phyloP scores from a whole-genome alignment of 2,329 filamentous ascomycete genomes.

The Colletotrichum sp. region DNA sequence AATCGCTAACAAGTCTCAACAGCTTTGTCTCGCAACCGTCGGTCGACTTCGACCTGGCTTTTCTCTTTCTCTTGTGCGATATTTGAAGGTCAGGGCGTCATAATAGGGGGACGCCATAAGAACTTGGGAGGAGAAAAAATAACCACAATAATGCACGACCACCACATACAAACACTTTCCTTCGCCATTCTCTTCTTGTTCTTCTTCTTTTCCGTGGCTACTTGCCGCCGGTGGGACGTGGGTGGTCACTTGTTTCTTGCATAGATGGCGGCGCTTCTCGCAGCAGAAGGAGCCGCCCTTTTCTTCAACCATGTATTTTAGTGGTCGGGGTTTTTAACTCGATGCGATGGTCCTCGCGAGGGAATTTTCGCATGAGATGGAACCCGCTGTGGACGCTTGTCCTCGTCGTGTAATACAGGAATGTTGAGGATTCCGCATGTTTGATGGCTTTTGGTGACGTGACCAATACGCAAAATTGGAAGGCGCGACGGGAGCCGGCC shows the following conservation, averaged over 20 bases:
- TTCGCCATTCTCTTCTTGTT: background rate
- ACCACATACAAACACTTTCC: background rate
- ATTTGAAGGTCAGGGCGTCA: background rate
- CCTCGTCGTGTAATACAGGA: background rate
- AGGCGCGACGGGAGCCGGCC: background rate
- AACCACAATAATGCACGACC: background rate
- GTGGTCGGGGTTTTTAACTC: background rate
- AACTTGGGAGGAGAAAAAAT: background rate
- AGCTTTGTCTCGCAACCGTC: background rate
- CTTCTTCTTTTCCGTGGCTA: background rate
- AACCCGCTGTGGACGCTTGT: background rate
- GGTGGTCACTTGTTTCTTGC: background rate
- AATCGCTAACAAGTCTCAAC: background rate
- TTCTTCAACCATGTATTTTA: background rate
- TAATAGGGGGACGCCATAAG: background rate
- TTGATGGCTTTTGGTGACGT: background rate
- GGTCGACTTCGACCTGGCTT: background rate
- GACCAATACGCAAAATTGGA: rapidly evolving
- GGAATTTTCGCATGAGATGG: background rate
- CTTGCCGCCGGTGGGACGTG: background rate
- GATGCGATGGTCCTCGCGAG: background rate
- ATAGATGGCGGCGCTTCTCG: background rate
- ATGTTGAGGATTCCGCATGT: background rate
- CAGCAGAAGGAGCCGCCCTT: background rate
- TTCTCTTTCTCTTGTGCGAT: background rate